These are phyloP conservation scores for Lipomyces sp. DNA, from an alignment of 805 yeast species.

Conservation along the genomic window DNA sequence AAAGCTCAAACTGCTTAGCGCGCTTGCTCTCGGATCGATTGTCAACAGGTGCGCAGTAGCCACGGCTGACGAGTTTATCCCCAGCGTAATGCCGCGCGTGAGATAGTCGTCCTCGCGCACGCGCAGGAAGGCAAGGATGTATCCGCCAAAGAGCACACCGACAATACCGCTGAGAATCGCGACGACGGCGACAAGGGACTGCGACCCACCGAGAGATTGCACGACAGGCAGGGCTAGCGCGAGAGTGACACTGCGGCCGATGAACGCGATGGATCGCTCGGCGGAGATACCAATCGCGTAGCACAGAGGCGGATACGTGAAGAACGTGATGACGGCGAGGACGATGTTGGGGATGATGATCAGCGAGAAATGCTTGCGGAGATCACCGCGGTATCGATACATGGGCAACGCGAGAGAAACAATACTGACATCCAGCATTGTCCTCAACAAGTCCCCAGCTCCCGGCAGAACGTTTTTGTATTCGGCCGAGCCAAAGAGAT, in stretches of 20 bases:
- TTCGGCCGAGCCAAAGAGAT: conserved; percentile 47
- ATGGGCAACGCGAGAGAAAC: conserved; percentile 73
- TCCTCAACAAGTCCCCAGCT: conserved; percentile 69
- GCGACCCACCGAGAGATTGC: conserved; percentile 62
- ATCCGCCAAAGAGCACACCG: conserved; percentile 67
- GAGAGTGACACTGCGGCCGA: conserved; percentile 74
- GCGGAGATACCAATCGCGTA: conserved; percentile 61
- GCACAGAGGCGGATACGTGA: conserved; percentile 68
- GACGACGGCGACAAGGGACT: conserved; percentile 71
- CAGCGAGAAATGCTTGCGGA: conserved; percentile 54
- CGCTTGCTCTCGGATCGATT: conserved; percentile 75
- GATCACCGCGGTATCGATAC: conserved; percentile 67
- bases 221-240: conserved; percentile 77
- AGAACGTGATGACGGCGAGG: conserved; percentile 56
- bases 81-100: conserved; percentile 71
- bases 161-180: conserved; percentile 73
- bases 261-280: conserved; percentile 63
- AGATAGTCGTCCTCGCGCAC: conserved; percentile 63
- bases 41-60: conserved; percentile 72
- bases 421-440: conserved; percentile 73
- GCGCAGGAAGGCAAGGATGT: conserved; percentile 47
- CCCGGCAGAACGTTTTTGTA: conserved; percentile 57
- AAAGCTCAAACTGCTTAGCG: conserved; percentile 69
- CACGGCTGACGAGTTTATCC: conserved; percentile 77
- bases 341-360: conserved; percentile 58